These are phyloP conservation scores for Phymatotrichopsis omnivora DNA, from an alignment of 2,329 filamentous ascomycete genomes.

Conservation along the genomic window DNA sequence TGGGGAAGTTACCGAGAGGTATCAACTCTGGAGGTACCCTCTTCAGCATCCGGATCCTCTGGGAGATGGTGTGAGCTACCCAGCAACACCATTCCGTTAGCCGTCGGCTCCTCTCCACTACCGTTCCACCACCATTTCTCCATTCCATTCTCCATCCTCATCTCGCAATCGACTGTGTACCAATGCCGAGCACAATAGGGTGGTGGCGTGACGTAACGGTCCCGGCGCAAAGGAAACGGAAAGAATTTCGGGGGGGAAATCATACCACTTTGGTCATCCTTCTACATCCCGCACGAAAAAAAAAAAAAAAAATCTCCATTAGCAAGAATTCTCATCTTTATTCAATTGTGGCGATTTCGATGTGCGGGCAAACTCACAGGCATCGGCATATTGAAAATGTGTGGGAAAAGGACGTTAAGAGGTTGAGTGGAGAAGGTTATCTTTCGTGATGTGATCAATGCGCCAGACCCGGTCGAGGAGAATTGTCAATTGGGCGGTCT, in stretches of 20 bases:
- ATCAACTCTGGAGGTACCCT: slow-evolving; percentile 88
- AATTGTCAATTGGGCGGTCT: too few relatives aligned
- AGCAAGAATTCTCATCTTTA: slow-evolving; percentile 5
- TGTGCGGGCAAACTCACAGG: slow-evolving; percentile 6
- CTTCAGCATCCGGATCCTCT: slow-evolving; percentile 82
- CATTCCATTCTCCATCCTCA: slow-evolving; percentile 1
- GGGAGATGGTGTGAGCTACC: slow-evolving; percentile 88
- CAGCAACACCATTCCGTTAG: neutral
- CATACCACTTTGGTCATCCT: slow-evolving; percentile 31
- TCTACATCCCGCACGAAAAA: slow-evolving; percentile 18
- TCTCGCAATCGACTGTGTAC: too few relatives aligned
- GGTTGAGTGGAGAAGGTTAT: neutral
- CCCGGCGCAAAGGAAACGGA: neutral
- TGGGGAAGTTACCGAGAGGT: slow-evolving; percentile 65
- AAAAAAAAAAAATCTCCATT: neutral
- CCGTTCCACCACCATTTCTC: neutral
- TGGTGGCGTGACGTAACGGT: slow-evolving; percentile 1
- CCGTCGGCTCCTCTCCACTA: neutral
- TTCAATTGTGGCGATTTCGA: neutral
- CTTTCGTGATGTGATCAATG: too few relatives aligned
- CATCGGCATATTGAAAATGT: slow-evolving; percentile 22
- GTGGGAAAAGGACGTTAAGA: slow-evolving; percentile 4
- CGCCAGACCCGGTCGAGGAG: too few relatives aligned
- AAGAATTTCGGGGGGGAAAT: slow-evolving; percentile 4
- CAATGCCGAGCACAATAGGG: too few relatives aligned